These are phyloP conservation scores for Lentinus brumalis DNA, from an alignment of 768 basidiomycete genomes.

Conservation along the genomic window DNA sequence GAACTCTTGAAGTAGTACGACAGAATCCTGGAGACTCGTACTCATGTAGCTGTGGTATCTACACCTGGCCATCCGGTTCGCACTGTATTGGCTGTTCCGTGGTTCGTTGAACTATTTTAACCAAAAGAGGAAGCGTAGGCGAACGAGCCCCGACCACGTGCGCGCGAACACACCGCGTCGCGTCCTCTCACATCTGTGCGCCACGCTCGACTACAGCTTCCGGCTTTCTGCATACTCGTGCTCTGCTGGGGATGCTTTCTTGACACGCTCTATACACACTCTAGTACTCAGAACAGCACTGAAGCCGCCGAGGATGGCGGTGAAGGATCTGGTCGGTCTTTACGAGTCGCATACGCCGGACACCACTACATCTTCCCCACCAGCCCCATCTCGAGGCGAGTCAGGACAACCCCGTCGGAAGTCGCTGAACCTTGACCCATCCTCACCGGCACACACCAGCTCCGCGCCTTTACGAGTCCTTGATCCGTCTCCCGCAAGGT, in stretches of 20 bases:
- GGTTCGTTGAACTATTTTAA: not conserved
- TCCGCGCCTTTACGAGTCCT: not conserved
- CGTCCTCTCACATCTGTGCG: not conserved
- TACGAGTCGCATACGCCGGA: constrained; percentile 25
- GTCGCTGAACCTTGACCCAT: not conserved
- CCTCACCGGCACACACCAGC: not conserved
- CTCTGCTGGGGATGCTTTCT: not conserved
- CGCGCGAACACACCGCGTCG: constrained; percentile 3
- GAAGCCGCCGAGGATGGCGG: constrained; percentile 25
- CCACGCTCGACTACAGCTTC: not conserved
- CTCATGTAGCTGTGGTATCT: not conserved
- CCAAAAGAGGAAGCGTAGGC: constrained; percentile 1
- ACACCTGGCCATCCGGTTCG: not conserved
- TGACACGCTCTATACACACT: not conserved
- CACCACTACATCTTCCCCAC: not conserved
- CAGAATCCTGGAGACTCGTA: too few species aligned
- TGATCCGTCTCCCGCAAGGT: constrained; percentile 8
- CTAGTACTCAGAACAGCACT: not conserved
- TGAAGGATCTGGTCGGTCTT: constrained; percentile 32
- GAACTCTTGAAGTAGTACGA: constrained; percentile 9
- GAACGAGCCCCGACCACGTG: constrained; percentile 12
- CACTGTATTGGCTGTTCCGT: not conserved
- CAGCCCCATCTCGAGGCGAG: not conserved
- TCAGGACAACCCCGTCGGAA: not conserved
- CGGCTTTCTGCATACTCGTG: not conserved